A percentile compares a stretch with the other conserved stretches of the same genome.
Evolutionary conservation across 2,329 filamentous ascomycete species (phyloP).

Genomic region (Pezicula neosporulosa): DNA sequence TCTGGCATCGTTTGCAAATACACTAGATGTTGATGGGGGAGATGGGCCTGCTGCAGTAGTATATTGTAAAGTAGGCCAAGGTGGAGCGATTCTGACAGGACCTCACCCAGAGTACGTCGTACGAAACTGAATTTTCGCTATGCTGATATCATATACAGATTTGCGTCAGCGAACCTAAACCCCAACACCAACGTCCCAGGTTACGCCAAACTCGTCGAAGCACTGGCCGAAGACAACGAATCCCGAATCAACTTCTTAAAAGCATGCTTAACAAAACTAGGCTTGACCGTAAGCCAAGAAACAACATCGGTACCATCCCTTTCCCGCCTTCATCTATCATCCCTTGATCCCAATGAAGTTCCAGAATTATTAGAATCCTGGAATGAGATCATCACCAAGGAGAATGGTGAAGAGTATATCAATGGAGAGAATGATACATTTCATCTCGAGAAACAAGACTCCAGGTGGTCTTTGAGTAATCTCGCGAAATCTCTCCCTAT

Average conservation of each 20-base stretch:
- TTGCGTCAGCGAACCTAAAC: slow-evolving; percentile 75
- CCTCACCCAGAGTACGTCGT: slow-evolving; percentile 82
- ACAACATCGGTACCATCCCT: slow-evolving; percentile 70
- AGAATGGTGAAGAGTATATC: slow-evolving; percentile 68
- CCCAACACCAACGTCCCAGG: slow-evolving; percentile 62
- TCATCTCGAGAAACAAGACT: slow-evolving; percentile 65
- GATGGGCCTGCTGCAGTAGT: slow-evolving; percentile 78
- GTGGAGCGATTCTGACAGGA: slow-evolving; percentile 75
- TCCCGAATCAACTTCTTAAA: slow-evolving; percentile 72
- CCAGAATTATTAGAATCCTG: slow-evolving; percentile 63
- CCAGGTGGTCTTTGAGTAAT: slow-evolving; percentile 53
- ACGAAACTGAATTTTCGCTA: neutral
- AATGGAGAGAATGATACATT: slow-evolving; percentile 82
- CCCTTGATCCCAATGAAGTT: slow-evolving; percentile 60
- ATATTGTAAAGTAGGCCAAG: slow-evolving; percentile 78
- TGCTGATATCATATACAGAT: slow-evolving; percentile 49
- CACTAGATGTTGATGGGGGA: slow-evolving; percentile 73
- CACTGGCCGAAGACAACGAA: slow-evolving; percentile 65
- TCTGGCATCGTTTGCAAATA: slow-evolving; percentile 74
- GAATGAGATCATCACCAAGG: slow-evolving; percentile 63
- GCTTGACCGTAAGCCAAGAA: slow-evolving; percentile 72
- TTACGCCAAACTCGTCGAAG: slow-evolving; percentile 68
- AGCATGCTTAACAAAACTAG: slow-evolving; percentile 75
- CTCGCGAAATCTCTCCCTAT: slow-evolving; percentile 48
- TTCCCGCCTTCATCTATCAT: slow-evolving; percentile 79